Conservation (phyloP, 441 rosid genomes). For the Syzygium malaccense region DNA sequence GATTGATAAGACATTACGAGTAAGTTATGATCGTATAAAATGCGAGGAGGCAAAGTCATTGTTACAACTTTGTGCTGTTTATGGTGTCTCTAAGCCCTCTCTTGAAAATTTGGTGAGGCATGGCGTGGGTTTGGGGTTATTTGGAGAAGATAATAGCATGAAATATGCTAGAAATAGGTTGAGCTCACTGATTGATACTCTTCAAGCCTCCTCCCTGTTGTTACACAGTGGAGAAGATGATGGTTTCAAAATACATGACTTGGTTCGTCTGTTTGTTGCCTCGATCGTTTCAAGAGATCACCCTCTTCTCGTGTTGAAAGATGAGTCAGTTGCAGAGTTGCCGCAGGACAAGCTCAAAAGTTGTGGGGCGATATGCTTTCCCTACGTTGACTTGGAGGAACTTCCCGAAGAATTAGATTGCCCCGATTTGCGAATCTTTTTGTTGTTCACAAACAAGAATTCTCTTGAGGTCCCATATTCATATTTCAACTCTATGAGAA, state of each 20-base stretch:
- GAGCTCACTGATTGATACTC: fast-evolving
- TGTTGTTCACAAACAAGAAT: fast-evolving
- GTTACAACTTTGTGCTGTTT: too few species aligned
- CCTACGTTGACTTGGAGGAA: fast-evolving
- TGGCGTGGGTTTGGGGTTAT: fast-evolving
- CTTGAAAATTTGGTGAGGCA: too few species aligned
- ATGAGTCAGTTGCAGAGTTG: too few species aligned
- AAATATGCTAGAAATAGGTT: too few species aligned
- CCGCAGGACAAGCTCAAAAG: not conserved
- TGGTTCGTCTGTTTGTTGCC: too few species aligned
- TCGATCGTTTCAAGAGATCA: fast-evolving
- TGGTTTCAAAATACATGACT: too few species aligned
- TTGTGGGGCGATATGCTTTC: fast-evolving
- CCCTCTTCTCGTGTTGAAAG: not conserved
- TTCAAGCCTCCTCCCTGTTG: too few species aligned
- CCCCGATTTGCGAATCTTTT: fast-evolving
- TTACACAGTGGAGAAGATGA: fast-evolving
- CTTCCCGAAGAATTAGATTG: not conserved
- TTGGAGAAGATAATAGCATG: too few species aligned
- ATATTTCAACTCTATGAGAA: not conserved
- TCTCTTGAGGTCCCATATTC: fast-evolving
- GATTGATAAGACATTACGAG: fast-evolving
- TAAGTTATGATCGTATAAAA: too few species aligned
- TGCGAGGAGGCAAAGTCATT: fast-evolving
- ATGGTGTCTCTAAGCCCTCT: fast-evolving